These are phyloP conservation scores for Medakamo hakoo DNA, from an alignment of 139 green algal species.

Conservation along the genomic window DNA sequence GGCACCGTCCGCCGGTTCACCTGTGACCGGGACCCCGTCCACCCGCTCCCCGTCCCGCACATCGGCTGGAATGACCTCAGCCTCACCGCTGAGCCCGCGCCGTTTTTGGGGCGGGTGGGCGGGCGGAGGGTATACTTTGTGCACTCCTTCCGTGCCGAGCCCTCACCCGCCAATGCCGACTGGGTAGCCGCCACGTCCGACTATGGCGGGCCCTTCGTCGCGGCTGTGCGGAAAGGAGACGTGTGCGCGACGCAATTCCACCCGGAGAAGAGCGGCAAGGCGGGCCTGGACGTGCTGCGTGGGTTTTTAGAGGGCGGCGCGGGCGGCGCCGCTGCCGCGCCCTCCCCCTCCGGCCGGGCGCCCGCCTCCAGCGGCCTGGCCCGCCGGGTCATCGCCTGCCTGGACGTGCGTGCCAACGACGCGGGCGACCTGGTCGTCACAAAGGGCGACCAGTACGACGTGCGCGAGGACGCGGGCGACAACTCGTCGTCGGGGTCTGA, in stretches of 20 bases:
- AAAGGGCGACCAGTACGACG: slow-evolving; percentile 81
- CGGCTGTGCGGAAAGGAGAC: slow-evolving; percentile 60
- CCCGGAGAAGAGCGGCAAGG: slow-evolving; percentile 86
- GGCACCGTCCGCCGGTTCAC: slow-evolving; percentile 62
- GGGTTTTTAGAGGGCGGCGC: slow-evolving; percentile 44
- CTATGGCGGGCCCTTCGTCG: slow-evolving; percentile 82
- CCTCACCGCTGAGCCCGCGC: slow-evolving; percentile 15
- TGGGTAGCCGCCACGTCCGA: slow-evolving; percentile 81
- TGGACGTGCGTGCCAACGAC: slow-evolving; percentile 94
- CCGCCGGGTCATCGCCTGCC: slow-evolving; percentile 91
- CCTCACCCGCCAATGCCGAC: slow-evolving; percentile 52
- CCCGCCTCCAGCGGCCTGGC: slow-evolving; percentile 41
- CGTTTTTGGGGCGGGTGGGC: slow-evolving; percentile 45
- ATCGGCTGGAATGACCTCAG: slow-evolving; percentile 93
- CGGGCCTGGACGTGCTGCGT: slow-evolving; percentile 54
- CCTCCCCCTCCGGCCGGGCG: neutral
- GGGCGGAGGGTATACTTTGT: slow-evolving; percentile 91
- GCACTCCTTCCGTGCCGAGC: slow-evolving; percentile 77
- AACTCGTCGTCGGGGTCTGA: too few relatives aligned
- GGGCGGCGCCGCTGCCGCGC: neutral
- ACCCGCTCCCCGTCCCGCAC: slow-evolving; percentile 82
- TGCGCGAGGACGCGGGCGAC: slow-evolving; percentile 61
- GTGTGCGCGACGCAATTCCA: slow-evolving; percentile 88
- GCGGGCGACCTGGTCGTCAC: slow-evolving; percentile 88
- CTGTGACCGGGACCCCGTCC: slow-evolving; percentile 26